phyloP scores from a whole-genome alignment of 176 grass and related monocot genomes.

The Raddia distichophylla region DNA sequence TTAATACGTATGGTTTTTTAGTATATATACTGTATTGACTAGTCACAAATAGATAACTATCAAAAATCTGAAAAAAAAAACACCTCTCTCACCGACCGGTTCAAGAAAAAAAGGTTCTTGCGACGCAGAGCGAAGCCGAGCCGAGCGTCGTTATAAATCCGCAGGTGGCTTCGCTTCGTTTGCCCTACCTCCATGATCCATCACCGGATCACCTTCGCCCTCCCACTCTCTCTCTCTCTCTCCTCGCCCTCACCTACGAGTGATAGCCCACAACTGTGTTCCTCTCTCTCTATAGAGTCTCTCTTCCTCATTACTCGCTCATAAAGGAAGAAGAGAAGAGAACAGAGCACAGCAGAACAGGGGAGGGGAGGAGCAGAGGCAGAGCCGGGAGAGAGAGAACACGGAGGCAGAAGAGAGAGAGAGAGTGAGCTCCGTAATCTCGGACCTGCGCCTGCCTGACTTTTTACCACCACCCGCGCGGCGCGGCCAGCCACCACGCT shows the following conservation, averaged over 20 bases:
- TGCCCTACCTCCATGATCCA: conserved; percentile 10
- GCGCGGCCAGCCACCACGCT: conserved; percentile 43
- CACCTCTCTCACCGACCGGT: too few species aligned
- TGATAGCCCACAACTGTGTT: conserved; percentile 35
- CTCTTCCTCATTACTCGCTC: conserved; percentile 42
- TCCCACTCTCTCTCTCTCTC: neutral
- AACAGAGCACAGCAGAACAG: neutral
- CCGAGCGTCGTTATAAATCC: conserved; percentile 48
- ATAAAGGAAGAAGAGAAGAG: conserved; percentile 41
- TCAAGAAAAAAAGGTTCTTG: neutral
- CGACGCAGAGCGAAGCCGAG: neutral
- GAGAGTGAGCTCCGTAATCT: conserved; percentile 9
- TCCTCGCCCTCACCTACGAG: conserved; percentile 27
- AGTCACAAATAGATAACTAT: too few species aligned
- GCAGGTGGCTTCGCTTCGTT: conserved; percentile 31
- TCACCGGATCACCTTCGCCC: neutral
- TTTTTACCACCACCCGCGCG: conserved; percentile 30
- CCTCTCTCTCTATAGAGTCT: neutral
- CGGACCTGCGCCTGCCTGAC: conserved; percentile 6
- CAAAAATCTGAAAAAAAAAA: too few species aligned
- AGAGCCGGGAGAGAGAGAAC: conserved; percentile 2
- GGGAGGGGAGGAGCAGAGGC: neutral
- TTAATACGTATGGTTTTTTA: too few species aligned
- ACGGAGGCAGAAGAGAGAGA: neutral
- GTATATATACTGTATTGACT: too few species aligned